These are phyloP conservation scores for Lenzites betulinus DNA, from an alignment of 768 basidiomycete genomes.

Conservation along the genomic window DNA sequence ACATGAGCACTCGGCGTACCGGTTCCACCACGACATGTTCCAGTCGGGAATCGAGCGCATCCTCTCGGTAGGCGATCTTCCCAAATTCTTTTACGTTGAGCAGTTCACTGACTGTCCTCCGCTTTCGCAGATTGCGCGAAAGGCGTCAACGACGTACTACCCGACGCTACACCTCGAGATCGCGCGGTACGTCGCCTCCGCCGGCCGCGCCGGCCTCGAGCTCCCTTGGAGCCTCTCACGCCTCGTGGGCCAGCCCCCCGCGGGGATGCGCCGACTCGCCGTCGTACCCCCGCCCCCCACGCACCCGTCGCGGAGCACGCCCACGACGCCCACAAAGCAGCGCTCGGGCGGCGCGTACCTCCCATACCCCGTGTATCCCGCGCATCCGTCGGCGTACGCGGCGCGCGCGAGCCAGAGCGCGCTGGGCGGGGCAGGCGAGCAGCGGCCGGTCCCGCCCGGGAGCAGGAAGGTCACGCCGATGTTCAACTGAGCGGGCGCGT, in stretches of 20 bases:
- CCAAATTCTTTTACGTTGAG: background rate
- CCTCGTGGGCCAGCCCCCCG: slow-evolving; percentile 78
- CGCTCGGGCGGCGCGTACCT: slow-evolving; percentile 10
- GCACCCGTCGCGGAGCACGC: slow-evolving; percentile 11
- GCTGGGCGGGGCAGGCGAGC: slow-evolving; percentile 8
- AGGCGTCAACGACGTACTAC: slow-evolving; percentile 94
- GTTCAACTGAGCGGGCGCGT: slow-evolving; percentile 19
- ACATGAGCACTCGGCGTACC: slow-evolving; percentile 73
- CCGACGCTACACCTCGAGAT: slow-evolving; percentile 93
- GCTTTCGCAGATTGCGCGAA: slow-evolving; percentile 76
- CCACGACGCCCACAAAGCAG: slow-evolving; percentile 19
- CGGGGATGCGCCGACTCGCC: slow-evolving; percentile 50
- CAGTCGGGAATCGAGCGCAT: slow-evolving; percentile 91
- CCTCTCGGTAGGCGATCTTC: slow-evolving; percentile 61
- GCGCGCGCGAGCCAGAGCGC: slow-evolving; percentile 3
- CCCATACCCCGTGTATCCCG: slow-evolving; percentile 3
- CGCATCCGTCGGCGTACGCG: slow-evolving; percentile 12
- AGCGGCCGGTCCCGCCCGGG: background rate
- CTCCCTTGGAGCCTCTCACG: slow-evolving; percentile 82
- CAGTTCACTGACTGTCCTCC: background rate
- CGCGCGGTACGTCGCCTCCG: slow-evolving; percentile 78
- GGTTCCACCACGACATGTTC: slow-evolving; percentile 87
- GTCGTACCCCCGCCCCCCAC: background rate
- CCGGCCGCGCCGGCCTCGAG: slow-evolving; percentile 66
- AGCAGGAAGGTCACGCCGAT: slow-evolving; percentile 28